A percentile compares a stretch with the other conserved stretches of the same genome.
Conservation (phyloP, 2,329 filamentous ascomycete genomes). For the Hawksworthiomyces lignivorus region DNA sequence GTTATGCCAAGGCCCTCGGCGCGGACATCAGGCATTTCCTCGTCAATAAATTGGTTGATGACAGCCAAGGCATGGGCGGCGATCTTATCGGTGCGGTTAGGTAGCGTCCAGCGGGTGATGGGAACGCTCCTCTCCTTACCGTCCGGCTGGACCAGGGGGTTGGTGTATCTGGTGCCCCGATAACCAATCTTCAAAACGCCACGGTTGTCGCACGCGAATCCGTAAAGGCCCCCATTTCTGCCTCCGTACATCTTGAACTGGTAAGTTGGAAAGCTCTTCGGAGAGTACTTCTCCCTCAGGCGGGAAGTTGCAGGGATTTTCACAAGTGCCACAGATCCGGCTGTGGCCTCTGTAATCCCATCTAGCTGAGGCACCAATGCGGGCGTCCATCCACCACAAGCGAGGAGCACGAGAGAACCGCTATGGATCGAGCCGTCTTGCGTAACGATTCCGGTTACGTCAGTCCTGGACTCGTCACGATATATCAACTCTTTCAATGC, state of each 20-base stretch:
- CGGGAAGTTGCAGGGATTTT: constrained; percentile 28
- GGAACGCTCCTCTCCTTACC: constrained; percentile 31
- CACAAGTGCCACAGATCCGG: constrained; percentile 35
- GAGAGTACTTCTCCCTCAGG: constrained; percentile 32
- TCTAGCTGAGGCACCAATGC: constrained; percentile 31
- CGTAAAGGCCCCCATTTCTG: constrained; percentile 19
- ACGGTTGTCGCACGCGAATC: constrained; percentile 19
- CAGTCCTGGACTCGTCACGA: constrained; percentile 12
- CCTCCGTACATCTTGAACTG: constrained; percentile 15
- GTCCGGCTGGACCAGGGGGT: constrained; percentile 27
- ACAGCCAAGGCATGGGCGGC: too few relatives aligned
- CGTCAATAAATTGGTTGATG: constrained; percentile 26
- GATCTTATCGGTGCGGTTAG: too few relatives aligned
- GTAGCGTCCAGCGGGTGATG: constrained; percentile 27
- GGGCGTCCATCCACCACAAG: constrained; percentile 38
- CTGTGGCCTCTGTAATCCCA: constrained; percentile 38
- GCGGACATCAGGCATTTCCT: constrained; percentile 34
- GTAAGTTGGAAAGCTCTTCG: constrained; percentile 30
- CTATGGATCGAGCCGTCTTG: constrained; percentile 26
- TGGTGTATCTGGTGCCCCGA: constrained; percentile 28
- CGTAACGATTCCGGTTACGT: constrained; percentile 31
- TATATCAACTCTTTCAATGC: too few relatives aligned
- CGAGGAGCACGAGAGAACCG: constrained; percentile 29
- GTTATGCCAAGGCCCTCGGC: constrained; percentile 27
- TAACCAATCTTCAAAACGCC: constrained; percentile 23